phyloP scores from a whole-genome alignment of 1,139 yeast genomes.

The Nematodospora anomalae region DNA sequence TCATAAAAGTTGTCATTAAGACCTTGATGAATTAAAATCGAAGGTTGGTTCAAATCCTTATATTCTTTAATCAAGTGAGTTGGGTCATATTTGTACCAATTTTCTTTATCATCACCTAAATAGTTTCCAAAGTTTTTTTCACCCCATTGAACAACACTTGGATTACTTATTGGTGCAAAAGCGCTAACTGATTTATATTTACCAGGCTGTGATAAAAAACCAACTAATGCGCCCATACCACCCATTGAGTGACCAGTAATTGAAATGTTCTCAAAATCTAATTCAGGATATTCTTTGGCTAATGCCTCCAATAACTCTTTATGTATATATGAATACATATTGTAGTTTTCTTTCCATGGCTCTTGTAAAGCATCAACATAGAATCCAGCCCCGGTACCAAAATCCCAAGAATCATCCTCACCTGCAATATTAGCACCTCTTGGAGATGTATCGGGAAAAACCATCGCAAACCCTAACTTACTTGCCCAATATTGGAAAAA shows the following conservation, averaged over 20 bases:
- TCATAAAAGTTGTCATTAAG: conserved; percentile 72
- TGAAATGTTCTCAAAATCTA: conserved; percentile 62
- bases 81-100: conserved; percentile 82
- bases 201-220: conserved; percentile 73
- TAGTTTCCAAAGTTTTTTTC: conserved; percentile 78
- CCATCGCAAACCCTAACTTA: conserved; percentile 79
- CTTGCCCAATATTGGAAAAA: conserved; percentile 81
- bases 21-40: conserved; percentile 84
- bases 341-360: conserved; percentile 72
- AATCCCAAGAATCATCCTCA: conserved; percentile 83
- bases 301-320: conserved; percentile 64
- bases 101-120: conserved; percentile 57
- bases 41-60: conserved; percentile 49
- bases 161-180: conserved; percentile 87
- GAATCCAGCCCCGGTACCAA: conserved; percentile 95
- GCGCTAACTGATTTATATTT: conserved; percentile 83
- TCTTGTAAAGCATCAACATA: conserved; percentile 79
- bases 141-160: conserved; percentile 78
- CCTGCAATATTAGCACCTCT: conserved; percentile 85
- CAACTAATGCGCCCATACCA: conserved; percentile 87
- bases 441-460: conserved; percentile 97
- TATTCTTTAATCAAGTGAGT: conserved; percentile 63
- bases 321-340: conserved; percentile 83
- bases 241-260: conserved; percentile 98
- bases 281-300: conserved; percentile 43